These are phyloP conservation scores for Pseudocercospora fijiensis DNA, from an alignment of 2,329 filamentous ascomycete genomes.

Conservation along the genomic window DNA sequence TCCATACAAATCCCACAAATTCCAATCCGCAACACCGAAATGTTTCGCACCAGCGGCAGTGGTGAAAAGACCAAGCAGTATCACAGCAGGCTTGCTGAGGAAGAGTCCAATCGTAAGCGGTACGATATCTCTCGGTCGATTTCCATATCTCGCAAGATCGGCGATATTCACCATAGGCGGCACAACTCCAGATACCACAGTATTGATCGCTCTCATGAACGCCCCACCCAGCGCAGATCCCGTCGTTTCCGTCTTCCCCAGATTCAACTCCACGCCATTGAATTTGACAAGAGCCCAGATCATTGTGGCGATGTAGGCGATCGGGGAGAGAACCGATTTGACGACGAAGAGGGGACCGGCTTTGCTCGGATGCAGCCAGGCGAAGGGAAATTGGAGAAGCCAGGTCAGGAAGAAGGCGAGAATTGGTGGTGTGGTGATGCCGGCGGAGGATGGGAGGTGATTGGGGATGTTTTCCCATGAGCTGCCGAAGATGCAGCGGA, in stretches of 20 bases:
- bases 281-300: conserved; percentile 71
- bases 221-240: conserved; percentile 38
- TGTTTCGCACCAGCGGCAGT: conserved; percentile 40
- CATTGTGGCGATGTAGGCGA: conserved; percentile 78
- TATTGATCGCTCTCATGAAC: conserved; percentile 45
- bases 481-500: conserved; percentile 44
- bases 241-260: conserved; percentile 22
- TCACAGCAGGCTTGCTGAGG: conserved; percentile 42
- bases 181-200: conserved; percentile 38
- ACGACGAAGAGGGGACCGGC: conserved; percentile 29
- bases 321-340: conserved; percentile 25
- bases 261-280: conserved; percentile 20
- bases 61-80: conserved; percentile 44
- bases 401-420: conserved; percentile 35
- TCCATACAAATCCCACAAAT: conserved; percentile 47
- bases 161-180: conserved; percentile 43
- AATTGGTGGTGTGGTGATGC: conserved; percentile 38
- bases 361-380: conserved; percentile 38
- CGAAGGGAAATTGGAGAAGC: conserved; percentile 38
- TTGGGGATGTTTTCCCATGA: conserved; percentile 40
- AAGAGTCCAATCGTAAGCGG: conserved; percentile 42
- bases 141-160: conserved; percentile 45
- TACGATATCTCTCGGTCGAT: conserved; percentile 33
- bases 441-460: conserved; percentile 32
- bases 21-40: conserved; percentile 46